Evolutionary conservation across 2,329 filamentous ascomycete genomes (phyloP).

Genomic region (Xylaria sp.): DNA sequence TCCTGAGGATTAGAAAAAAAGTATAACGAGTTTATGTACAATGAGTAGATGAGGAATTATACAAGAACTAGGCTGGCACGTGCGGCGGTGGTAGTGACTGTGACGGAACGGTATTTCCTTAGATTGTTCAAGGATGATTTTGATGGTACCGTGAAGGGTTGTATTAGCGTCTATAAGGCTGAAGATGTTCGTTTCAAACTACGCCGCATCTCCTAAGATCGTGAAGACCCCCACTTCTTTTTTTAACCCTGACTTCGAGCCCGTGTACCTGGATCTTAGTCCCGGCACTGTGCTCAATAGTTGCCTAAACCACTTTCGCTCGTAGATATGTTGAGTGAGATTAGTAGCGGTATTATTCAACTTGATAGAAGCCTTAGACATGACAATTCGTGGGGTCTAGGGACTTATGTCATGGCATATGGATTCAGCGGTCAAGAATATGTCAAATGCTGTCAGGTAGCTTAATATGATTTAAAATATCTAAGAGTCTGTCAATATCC

Average conservation of each 20-base stretch:
- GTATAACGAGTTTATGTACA: no score
- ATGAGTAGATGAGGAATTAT: no score
- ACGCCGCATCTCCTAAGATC: conserved; percentile 1
- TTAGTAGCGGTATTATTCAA: not conserved
- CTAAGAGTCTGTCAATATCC: not conserved
- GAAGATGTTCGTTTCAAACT: not conserved
- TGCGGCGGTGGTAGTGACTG: not conserved
- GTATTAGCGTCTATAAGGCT: not conserved
- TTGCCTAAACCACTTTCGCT: not conserved
- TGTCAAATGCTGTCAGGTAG: not conserved
- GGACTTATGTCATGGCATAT: not conserved
- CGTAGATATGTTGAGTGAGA: not conserved
- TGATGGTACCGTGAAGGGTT: not conserved
- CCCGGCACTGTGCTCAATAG: not conserved
- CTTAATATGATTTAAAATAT: not conserved
- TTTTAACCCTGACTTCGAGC: not conserved
- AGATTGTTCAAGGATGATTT: not conserved
- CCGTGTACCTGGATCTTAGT: not conserved
- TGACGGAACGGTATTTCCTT: not conserved
- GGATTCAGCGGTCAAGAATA: not conserved
- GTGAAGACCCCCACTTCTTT: not conserved
- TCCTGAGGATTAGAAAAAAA: no score
- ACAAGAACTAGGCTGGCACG: no score
- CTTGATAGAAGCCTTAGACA: not conserved
- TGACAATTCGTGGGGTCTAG: not conserved